Conservation (phyloP, 768 basidiomycete genomes). For the Porphyrellus cyaneotinctus region DNA sequence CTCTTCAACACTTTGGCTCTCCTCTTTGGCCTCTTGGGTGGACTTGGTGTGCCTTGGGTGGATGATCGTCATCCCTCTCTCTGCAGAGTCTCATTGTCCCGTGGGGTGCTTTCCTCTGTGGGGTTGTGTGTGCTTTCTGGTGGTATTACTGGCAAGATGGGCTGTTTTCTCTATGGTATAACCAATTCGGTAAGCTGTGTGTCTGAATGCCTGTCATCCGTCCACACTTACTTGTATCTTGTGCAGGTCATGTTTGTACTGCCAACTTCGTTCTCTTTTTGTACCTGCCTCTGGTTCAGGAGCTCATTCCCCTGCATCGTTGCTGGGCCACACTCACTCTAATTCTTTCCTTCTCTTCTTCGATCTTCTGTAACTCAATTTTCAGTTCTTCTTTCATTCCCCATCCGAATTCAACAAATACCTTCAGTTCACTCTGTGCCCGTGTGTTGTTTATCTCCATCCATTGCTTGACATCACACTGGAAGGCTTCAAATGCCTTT, state of each 20-base stretch:
- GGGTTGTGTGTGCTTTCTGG: not conserved
- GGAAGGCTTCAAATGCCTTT: not conserved
- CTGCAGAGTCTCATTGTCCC: not conserved
- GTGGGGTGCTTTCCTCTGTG: not conserved
- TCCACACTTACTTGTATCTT: too few relatives aligned
- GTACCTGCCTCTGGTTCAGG: not conserved
- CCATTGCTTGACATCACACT: not conserved
- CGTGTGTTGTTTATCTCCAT: not conserved
- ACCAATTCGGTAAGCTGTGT: not conserved
- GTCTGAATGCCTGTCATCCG: too few relatives aligned
- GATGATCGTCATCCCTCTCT: not conserved
- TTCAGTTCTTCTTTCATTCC: not conserved
- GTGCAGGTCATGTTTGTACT: not conserved
- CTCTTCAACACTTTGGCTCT: not conserved
- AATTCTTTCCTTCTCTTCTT: not conserved
- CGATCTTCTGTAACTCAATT: not conserved
- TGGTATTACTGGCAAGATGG: not conserved
- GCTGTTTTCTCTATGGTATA: not conserved
- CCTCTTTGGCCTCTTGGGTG: too few relatives aligned
- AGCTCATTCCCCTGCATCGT: not conserved
- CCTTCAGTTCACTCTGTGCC: not conserved
- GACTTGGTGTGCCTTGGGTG: not conserved
- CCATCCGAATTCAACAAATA: not conserved
- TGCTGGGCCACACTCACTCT: not conserved
- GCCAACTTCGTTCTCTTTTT: not conserved